A percentile compares a stretch with the other conserved stretches of the same genome.
These are phyloP conservation scores for Gonapodya prolifera DNA, from an alignment of 192 early-diverging fungal species.

Conservation along the genomic window DNA sequence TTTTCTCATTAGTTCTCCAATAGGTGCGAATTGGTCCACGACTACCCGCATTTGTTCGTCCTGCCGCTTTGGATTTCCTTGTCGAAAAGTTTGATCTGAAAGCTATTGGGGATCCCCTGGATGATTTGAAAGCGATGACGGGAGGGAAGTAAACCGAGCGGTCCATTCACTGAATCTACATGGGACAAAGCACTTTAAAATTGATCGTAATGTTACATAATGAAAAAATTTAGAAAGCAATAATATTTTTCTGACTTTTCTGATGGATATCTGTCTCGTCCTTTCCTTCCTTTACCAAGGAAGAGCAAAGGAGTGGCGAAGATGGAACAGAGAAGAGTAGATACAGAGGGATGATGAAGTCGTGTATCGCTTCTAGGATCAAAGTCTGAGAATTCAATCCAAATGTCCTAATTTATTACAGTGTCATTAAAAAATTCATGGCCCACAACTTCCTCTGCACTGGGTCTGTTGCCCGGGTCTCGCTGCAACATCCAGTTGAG, in stretches of 20 bases:
- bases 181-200: neutral
- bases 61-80: neutral
- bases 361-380: too few species aligned
- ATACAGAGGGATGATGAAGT: too few species aligned
- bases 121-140: neutral
- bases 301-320: too few species aligned
- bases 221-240: neutral
- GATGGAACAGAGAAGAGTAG: too few species aligned
- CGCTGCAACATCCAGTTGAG: neutral
- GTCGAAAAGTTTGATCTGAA: conserved; percentile 1
- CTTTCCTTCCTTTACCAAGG: too few species aligned
- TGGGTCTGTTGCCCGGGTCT: neutral
- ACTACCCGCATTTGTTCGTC: conserved; percentile 1
- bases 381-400: too few species aligned
- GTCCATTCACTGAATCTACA: neutral
- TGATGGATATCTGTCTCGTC: too few species aligned
- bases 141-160: neutral
- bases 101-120: neutral
- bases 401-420: too few species aligned
- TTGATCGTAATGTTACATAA: neutral
- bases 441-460: neutral
- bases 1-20: neutral
- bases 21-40: neutral
- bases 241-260: neutral
- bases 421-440: neutral